phyloP scores from a whole-genome alignment of 495 filamentous ascomycete species.

The Massariosphaeria phaeospora region DNA sequence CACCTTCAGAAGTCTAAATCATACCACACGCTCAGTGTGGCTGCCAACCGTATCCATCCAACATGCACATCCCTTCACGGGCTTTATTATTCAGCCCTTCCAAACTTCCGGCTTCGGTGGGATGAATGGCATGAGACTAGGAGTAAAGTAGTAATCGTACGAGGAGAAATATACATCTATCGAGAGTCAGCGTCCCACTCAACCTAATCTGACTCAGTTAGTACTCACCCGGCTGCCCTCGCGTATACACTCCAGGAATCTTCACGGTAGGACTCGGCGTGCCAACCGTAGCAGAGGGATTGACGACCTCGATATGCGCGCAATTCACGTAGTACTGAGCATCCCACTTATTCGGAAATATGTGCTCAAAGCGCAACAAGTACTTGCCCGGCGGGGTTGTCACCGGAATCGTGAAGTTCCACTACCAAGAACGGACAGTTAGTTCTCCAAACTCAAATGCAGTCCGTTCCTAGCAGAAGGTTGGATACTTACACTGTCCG shows the following conservation, averaged over 20 bases:
- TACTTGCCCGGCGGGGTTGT: conserved; percentile 21
- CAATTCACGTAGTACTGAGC: conserved; percentile 20
- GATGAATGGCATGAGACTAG: not conserved
- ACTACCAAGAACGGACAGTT: conserved; percentile 6
- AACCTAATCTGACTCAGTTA: not conserved
- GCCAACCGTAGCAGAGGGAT: not conserved
- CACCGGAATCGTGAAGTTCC: conserved; percentile 22
- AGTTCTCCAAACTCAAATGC: no score
- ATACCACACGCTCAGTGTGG: no score
- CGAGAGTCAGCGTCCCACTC: not conserved
- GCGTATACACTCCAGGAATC: conserved; percentile 17
- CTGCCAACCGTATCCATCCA: no score
- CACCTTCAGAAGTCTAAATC: no score
- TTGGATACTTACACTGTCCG: conserved; percentile 5
- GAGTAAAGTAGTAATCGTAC: not conserved
- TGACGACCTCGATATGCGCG: conserved; percentile 18
- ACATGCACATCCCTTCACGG: no score
- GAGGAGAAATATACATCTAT: not conserved
- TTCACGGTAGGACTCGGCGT: conserved; percentile 11
- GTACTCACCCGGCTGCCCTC: conserved; percentile 8
- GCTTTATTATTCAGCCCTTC: not conserved
- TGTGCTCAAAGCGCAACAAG: conserved; percentile 19
- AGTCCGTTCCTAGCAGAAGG: no score
- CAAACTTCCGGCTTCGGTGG: not conserved
- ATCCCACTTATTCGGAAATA: conserved; percentile 14